Conservation (phyloP, 2,329 filamentous ascomycete genomes). For the Penicillium brasilianum region DNA sequence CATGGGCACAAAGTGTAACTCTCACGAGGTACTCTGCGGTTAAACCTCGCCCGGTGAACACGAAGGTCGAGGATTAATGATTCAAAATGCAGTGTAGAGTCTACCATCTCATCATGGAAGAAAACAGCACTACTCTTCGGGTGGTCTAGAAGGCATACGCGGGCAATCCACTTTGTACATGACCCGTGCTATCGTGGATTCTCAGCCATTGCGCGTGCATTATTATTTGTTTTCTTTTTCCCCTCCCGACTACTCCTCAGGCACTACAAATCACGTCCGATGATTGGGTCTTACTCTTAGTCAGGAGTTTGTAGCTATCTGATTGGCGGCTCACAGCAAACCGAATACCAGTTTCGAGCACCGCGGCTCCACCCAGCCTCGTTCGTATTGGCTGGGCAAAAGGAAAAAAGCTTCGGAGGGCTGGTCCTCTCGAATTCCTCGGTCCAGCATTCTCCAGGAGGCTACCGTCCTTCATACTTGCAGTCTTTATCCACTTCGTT, state of each 20-base stretch:
- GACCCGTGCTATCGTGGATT: not conserved
- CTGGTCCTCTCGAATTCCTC: slow-evolving; percentile 8
- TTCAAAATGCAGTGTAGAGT: not conserved
- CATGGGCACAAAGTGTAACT: not conserved
- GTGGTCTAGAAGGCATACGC: not conserved
- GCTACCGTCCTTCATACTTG: slow-evolving; percentile 20
- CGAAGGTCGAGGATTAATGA: no score
- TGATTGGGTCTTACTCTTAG: not conserved
- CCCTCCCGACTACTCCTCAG: not conserved
- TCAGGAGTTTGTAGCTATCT: not conserved
- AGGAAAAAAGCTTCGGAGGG: slow-evolving; percentile 6
- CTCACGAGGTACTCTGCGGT: not conserved
- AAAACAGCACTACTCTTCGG: not conserved
- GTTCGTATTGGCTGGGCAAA: slow-evolving; percentile 21
- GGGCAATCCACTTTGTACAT: not conserved
- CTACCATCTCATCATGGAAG: not conserved
- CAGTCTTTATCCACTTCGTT: not conserved
- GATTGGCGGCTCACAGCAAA: slow-evolving; percentile 20
- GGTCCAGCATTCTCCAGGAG: slow-evolving; percentile 7
- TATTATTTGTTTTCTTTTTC: slow-evolving; percentile 1
- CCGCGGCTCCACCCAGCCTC: slow-evolving; percentile 6
- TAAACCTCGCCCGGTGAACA: no score
- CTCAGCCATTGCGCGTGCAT: not conserved
- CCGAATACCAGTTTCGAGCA: slow-evolving; percentile 23
- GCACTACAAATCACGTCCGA: not conserved